Evolutionary conservation across 257 asterid species (phyloP).

Genomic region (Solanum sitiens): DNA sequence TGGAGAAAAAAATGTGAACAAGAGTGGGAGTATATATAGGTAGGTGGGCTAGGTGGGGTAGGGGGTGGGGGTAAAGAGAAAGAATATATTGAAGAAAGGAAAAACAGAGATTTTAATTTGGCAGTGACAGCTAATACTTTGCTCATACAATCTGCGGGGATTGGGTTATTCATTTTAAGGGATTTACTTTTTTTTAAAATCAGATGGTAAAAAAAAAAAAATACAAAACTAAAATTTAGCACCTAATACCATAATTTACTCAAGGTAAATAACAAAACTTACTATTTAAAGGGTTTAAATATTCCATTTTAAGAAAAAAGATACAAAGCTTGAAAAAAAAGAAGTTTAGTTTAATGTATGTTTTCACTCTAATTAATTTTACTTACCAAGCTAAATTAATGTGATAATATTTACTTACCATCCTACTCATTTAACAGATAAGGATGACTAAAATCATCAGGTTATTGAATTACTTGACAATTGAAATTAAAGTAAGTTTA

Average conservation of each 20-base stretch:
- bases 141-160: constrained; percentile 15
- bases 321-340: not conserved
- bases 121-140: constrained; percentile 40
- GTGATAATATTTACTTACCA: not conserved
- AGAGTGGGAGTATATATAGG: not conserved
- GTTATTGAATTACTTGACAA: not conserved
- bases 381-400: not conserved
- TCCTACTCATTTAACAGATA: not conserved
- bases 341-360: not conserved
- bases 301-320: not conserved
- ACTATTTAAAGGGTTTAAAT: not conserved
- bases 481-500: not conserved
- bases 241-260: not conserved
- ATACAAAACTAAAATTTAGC: not conserved
- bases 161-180: constrained; percentile 6
- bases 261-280: not conserved
- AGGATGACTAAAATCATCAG: not conserved
- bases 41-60: not conserved
- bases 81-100: constrained; percentile 16
- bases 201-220: not conserved
- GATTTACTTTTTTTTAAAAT: not conserved
- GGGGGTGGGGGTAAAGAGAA: constrained; percentile 1
- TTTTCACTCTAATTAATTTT: not conserved
- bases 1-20: not conserved
- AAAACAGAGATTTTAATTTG: constrained; percentile 9